Evolutionary conservation across 2,329 filamentous ascomycete genomes (phyloP).

Genomic region (Cadophora malorum): DNA sequence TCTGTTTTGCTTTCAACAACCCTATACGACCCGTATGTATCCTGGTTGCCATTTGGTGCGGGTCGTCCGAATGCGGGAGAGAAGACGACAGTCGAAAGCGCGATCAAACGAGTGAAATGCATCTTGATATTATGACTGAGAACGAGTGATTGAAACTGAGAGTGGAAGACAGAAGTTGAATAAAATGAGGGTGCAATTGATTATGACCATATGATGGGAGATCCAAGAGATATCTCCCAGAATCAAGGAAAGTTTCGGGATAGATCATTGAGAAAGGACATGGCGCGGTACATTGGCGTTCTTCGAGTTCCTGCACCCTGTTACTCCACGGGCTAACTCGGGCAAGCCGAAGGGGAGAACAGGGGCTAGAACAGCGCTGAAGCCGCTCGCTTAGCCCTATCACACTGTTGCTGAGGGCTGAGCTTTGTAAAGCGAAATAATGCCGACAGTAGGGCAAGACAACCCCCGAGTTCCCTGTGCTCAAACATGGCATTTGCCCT

Average conservation of each 20-base stretch:
- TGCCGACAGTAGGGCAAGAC: not conserved
- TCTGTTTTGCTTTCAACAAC: slow-evolving; percentile 6
- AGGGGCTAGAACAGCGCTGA: not conserved
- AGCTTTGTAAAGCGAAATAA: not conserved
- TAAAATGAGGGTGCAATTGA: not conserved
- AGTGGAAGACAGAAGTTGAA: not conserved
- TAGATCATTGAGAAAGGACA: not conserved
- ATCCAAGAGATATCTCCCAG: slow-evolving; percentile 4
- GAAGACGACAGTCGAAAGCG: not conserved
- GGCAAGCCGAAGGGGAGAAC: not conserved
- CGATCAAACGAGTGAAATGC: not conserved
- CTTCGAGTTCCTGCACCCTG: no score
- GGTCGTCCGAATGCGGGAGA: not conserved
- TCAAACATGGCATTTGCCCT: not conserved
- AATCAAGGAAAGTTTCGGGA: not conserved
- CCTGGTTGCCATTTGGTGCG: not conserved
- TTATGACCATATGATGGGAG: not conserved
- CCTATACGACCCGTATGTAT: slow-evolving; percentile 19
- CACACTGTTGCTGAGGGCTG: not conserved
- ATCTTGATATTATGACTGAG: not conserved
- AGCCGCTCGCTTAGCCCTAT: not conserved
- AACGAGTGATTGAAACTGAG: not conserved
- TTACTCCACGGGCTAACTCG: not conserved
- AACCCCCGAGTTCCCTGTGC: not conserved
- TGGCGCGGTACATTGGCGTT: not conserved